Evolutionary conservation across 2,329 filamentous ascomycete genomes (phyloP).

Genomic region (Paecilomyces sp.): DNA sequence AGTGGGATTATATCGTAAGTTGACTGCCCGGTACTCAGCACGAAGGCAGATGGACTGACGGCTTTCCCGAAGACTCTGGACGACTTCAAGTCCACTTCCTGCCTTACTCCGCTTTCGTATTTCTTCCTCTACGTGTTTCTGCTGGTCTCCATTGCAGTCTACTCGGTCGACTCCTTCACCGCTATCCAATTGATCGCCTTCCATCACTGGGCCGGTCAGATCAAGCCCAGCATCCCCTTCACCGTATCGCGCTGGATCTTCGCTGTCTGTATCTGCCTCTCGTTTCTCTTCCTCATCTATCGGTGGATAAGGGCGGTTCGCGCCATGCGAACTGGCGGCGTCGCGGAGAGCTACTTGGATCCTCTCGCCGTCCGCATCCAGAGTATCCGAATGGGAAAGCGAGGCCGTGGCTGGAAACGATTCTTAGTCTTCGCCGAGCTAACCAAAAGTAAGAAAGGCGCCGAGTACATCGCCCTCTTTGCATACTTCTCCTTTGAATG

Average conservation of each 20-base stretch:
- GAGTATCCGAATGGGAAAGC: constrained; percentile 63
- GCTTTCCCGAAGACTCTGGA: constrained; percentile 40
- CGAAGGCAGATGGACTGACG: constrained; percentile 2
- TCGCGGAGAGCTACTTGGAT: constrained; percentile 88
- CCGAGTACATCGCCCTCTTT: constrained; percentile 84
- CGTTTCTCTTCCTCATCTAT: constrained; percentile 72
- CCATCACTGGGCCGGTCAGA: constrained; percentile 78
- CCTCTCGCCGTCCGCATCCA: constrained; percentile 78
- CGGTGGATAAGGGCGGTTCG: constrained; percentile 73
- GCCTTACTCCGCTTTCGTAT: constrained; percentile 72
- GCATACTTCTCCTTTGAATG: constrained; percentile 75
- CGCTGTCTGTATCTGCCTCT: constrained; percentile 82
- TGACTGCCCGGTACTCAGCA: not conserved
- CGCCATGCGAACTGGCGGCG: constrained; percentile 76
- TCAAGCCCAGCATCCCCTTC: constrained; percentile 70
- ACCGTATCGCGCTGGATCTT: constrained; percentile 91
- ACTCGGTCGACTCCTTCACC: constrained; percentile 85
- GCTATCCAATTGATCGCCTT: constrained; percentile 86
- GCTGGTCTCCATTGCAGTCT: constrained; percentile 72
- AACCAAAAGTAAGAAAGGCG: constrained; percentile 85
- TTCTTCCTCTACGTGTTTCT: constrained; percentile 76
- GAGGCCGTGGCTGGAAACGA: constrained; percentile 72
- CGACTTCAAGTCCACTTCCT: constrained; percentile 81
- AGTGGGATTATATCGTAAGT: constrained; percentile 88
- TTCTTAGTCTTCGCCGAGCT: constrained; percentile 90